phyloP scores from a whole-genome alignment of 768 basidiomycete genomes.

The Antrodiella citrinella region DNA sequence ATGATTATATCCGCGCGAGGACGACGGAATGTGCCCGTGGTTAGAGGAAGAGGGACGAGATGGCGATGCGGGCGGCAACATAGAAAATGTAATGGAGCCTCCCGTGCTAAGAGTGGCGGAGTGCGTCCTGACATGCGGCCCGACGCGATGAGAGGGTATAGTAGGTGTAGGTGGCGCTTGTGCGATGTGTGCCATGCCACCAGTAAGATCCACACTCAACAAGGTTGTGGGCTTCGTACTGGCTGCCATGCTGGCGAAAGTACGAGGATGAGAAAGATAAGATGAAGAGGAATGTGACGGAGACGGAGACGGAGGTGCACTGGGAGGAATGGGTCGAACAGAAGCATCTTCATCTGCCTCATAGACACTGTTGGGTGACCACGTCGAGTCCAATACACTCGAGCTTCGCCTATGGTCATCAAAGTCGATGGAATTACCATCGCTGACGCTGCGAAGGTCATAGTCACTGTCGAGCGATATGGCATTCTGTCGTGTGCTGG shows the following conservation, averaged over 20 bases:
- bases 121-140: constrained; percentile 52
- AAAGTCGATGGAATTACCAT: constrained; percentile 30
- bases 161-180: constrained; percentile 65
- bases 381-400: constrained; percentile 62
- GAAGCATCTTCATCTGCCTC: constrained; percentile 96
- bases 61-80: constrained; percentile 45
- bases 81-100: constrained; percentile 66
- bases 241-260: constrained; percentile 75
- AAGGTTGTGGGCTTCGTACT: constrained; percentile 95
- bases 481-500: constrained; percentile 26
- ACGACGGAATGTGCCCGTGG: constrained; percentile 3
- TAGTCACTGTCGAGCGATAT: constrained; percentile 57
- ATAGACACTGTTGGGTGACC: constrained; percentile 67
- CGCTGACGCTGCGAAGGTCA: constrained; percentile 27
- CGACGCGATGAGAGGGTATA: constrained; percentile 42
- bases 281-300: constrained; percentile 80
- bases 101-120: constrained; percentile 47
- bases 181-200: constrained; percentile 87
- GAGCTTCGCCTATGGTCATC: constrained; percentile 52
- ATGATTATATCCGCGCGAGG: constrained; percentile 13
- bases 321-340: constrained; percentile 82
- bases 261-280: constrained; percentile 72
- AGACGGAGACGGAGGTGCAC: constrained; percentile 78
- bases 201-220: constrained; percentile 79
- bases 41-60: constrained; percentile 35